Base-by-base conservation (phyloP, 2,329 filamentous ascomycete species). In the Sporothrix dimorphospora region DNA sequence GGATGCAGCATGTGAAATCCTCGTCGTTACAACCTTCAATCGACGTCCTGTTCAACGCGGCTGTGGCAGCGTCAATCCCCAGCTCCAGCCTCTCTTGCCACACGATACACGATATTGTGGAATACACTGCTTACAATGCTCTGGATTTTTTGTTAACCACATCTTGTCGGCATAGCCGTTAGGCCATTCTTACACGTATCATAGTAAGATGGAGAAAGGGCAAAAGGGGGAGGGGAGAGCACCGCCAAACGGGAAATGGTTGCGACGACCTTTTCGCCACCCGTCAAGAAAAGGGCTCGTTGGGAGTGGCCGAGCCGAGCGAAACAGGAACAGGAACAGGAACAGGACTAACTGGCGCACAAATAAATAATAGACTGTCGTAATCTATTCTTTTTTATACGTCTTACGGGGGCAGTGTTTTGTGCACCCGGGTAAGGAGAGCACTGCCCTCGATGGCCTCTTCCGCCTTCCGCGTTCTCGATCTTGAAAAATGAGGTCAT, bases 401-500 rank as follows among this genome's bases (percentile, higher is more conserved):
- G 57, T 42, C 57, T 57, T 12, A 40, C 34, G 19, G n/a, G 6
- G 34, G 19, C 30, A 21, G 21, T 34, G 21, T 34, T 24, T 7
- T 12, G 53, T 34, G 27, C 53, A 57, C 19, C 6, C 53, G 53
- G 27, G 53, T 34, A 34, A 34, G 30, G 30, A 34, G 19, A 24
- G n/a, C 57, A 42, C 34, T 63, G 57, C 34, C 34, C 34, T 47
- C 14, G 34, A 42, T 34, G 34, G 9, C 19, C 34, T 63, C 34
- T 21, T n/a, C 34, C n/a, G 34, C 14, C n/a, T 40, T 40, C 30
- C 57, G n/a, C 30, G 34, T 63, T 63, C 57, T 42, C 9, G 1
- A 63, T 63, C 34, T 42, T 24, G 55, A n/a, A 63, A 63, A 24
- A 63, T 63, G 57, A 63, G 57, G 57, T 63, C 57, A 63, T 63